Percentiles rank a stretch among this genome's conserved stretches.
phyloP scores from a whole-genome alignment of 2,329 filamentous ascomycete genomes.

The Epichloe scottii region DNA sequence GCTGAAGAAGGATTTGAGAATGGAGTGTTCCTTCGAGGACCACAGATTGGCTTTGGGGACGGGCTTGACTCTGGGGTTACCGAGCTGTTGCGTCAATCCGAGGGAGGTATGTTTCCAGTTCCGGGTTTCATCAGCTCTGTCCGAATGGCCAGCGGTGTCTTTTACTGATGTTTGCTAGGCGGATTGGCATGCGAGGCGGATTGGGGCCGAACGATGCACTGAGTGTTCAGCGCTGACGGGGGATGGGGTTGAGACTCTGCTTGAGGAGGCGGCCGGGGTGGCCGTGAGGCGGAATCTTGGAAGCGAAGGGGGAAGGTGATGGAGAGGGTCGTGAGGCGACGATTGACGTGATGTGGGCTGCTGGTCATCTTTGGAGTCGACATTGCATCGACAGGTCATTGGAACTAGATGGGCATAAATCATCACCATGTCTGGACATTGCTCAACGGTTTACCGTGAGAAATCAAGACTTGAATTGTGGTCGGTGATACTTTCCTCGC shows the following conservation, averaged over 20 bases:
- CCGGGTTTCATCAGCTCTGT: not conserved
- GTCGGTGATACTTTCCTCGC: too few relatives aligned
- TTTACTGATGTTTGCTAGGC: constrained; percentile 13
- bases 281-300: constrained; percentile 11
- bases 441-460: too few relatives aligned
- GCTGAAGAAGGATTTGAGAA: constrained; percentile 20
- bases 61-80: not conserved
- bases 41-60: constrained; percentile 4
- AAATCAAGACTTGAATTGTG: too few relatives aligned
- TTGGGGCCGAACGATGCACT: constrained; percentile 18
- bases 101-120: constrained; percentile 13
- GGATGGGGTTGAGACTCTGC: constrained; percentile 19
- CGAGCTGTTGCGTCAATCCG: constrained; percentile 19
- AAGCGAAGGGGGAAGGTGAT: not conserved
- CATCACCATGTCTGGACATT: too few relatives aligned
- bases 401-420: too few relatives aligned
- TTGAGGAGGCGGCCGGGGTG: constrained; percentile 16
- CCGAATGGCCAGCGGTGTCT: not conserved
- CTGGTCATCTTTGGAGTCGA: not conserved
- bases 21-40: constrained; percentile 7
- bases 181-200: constrained; percentile 18
- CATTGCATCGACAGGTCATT: too few relatives aligned
- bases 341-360: not conserved
- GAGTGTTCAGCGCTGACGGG: constrained; percentile 26
- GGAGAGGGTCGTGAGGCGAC: not conserved